A percentile compares a stretch with the other conserved stretches of the same genome.
Conservation (phyloP, 2,329 filamentous ascomycete species). For the Beauveria sp. region DNA sequence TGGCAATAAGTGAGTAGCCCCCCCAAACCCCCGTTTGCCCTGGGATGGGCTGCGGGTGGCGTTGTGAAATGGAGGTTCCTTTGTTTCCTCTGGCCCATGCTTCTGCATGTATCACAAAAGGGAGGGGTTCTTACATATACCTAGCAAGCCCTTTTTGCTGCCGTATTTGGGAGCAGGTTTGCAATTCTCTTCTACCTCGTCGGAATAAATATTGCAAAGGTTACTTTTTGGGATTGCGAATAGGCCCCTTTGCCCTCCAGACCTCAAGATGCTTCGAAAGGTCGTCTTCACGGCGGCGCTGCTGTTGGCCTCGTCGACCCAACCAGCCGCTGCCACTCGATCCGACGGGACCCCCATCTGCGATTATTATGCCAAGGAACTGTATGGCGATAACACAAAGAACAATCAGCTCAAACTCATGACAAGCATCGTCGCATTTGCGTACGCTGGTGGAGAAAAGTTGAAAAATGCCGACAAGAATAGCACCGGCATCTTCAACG, state of each 20-base stretch:
- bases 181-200: background rate
- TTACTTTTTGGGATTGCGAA: background rate
- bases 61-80: background rate
- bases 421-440: slow-evolving; percentile 22
- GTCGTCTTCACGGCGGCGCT: background rate
- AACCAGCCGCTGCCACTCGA: background rate
- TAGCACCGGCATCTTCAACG: slow-evolving; percentile 23
- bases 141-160: background rate
- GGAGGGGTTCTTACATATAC: background rate
- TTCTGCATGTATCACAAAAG: background rate
- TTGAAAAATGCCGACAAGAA: background rate
- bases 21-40: background rate
- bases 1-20: background rate
- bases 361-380: slow-evolving; percentile 22
- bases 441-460: slow-evolving; percentile 20
- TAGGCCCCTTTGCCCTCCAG: too few species aligned
- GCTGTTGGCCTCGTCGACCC: background rate
- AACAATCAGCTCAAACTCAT: slow-evolving; percentile 21
- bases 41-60: background rate
- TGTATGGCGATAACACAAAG: slow-evolving; percentile 19
- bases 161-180: background rate
- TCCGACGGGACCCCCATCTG: slow-evolving; percentile 16
- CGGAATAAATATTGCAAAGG: background rate
- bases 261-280: background rate
- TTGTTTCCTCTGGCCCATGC: background rate